phyloP scores from a whole-genome alignment of 768 basidiomycete species.

The Piloderma croceum region DNA sequence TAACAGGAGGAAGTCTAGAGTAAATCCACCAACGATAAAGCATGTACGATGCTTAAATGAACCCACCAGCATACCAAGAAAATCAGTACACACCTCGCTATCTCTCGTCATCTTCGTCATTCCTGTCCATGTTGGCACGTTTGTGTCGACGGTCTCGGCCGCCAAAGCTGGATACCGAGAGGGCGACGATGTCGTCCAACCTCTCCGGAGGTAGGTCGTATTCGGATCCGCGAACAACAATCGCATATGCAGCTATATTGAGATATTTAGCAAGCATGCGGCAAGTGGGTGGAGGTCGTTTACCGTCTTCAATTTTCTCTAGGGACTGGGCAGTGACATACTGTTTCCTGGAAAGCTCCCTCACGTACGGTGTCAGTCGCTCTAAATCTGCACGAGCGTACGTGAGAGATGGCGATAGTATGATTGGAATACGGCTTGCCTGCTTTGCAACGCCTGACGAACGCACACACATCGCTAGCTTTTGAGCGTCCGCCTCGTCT shows the following conservation, averaged over 20 bases:
- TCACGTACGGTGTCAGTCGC: slow-evolving; percentile 60
- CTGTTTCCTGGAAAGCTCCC: slow-evolving; percentile 83
- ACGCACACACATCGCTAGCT: slow-evolving; percentile 58
- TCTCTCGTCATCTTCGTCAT: not conserved
- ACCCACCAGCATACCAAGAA: no score
- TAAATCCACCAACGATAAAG: no score
- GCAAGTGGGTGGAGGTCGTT: slow-evolving; percentile 11
- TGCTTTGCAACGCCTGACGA: slow-evolving; percentile 71
- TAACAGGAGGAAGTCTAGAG: no score
- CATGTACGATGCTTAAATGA: no score
- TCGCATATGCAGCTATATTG: slow-evolving; percentile 60
- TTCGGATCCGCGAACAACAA: slow-evolving; percentile 67
- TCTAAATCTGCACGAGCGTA: slow-evolving; percentile 61
- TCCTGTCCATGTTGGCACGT: slow-evolving; percentile 5
- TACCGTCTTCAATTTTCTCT: slow-evolving; percentile 92
- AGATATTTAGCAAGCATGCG: slow-evolving; percentile 5
- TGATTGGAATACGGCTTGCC: slow-evolving; percentile 32
- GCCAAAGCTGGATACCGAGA: slow-evolving; percentile 34
- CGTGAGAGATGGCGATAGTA: not conserved
- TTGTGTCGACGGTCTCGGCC: slow-evolving; percentile 15
- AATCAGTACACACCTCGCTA: no score
- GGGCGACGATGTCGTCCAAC: slow-evolving; percentile 63
- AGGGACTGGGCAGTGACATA: slow-evolving; percentile 80
- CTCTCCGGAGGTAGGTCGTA: slow-evolving; percentile 64
- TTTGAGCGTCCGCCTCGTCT: slow-evolving; percentile 58